Evolutionary conservation across 148 eudicot genomes (phyloP).

Genomic region (Vaccinium corymbosum): DNA sequence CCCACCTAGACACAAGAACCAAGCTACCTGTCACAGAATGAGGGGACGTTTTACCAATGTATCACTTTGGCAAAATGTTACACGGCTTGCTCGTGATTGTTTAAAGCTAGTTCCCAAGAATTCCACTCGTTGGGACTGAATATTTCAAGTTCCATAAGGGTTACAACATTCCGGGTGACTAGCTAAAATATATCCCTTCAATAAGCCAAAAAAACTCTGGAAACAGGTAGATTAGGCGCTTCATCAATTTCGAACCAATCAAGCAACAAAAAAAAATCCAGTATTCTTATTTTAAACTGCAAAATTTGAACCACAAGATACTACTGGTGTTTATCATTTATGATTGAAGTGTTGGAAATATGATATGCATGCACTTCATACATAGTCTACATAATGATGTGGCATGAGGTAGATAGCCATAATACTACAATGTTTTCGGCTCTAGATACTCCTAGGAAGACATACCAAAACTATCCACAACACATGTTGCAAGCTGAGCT

Average conservation of each 20-base stretch:
- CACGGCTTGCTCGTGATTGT: neutral
- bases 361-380: neutral
- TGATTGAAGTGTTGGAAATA: neutral
- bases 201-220: neutral
- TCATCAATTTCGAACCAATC: slow-evolving; percentile 4
- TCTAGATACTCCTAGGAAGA: neutral
- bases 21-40: neutral
- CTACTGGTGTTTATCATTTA: neutral
- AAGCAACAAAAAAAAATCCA: neutral
- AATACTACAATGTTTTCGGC: neutral
- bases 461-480: neutral
- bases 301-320: neutral
- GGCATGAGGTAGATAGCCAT: neutral
- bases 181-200: slow-evolving; percentile 1
- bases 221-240: neutral
- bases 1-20: neutral
- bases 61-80: neutral
- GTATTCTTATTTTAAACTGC: neutral
- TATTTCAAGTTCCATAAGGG: neutral
- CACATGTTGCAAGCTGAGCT: neutral
- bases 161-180: neutral
- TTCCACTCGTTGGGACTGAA: neutral
- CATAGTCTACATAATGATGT: neutral
- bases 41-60: neutral
- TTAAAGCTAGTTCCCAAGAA: neutral